Percentiles rank a stretch among this genome's conserved stretches.
Conservation (phyloP, 2,329 filamentous ascomycete genomes). For the Aspergillus glaucus region DNA sequence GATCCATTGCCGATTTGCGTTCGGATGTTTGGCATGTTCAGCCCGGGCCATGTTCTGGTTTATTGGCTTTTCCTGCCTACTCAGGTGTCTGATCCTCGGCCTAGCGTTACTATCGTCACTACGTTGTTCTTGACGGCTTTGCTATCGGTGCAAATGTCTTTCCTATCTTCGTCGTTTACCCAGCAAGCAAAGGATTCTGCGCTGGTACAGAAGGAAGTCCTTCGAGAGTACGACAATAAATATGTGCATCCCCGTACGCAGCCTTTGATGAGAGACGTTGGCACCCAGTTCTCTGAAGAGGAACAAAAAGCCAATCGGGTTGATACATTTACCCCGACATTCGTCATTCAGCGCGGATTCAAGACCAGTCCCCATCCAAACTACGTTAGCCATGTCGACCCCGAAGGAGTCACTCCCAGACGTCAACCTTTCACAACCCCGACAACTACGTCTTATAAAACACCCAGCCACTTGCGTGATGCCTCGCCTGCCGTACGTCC, state of each 20-base stretch:
- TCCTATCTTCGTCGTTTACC: conserved; percentile 66
- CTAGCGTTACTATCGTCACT: conserved; percentile 79
- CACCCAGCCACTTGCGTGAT: conserved; percentile 43
- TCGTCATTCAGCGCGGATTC: conserved; percentile 67
- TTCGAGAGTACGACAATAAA: conserved; percentile 94
- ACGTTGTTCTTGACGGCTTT: conserved; percentile 69
- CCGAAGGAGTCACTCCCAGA: conserved; percentile 46
- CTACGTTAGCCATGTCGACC: conserved; percentile 66
- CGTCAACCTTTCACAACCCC: conserved; percentile 39
- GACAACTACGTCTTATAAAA: conserved; percentile 38
- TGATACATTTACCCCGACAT: conserved; percentile 56
- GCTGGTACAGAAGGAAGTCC: conserved; percentile 82
- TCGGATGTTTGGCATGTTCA: conserved; percentile 81
- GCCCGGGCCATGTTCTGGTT: conserved; percentile 83
- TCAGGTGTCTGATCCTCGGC: conserved; percentile 65
- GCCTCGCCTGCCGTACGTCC: conserved; percentile 38
- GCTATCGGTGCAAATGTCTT: conserved; percentile 68
- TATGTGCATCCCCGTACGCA: conserved; percentile 88
- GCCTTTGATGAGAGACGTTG: conserved; percentile 69
- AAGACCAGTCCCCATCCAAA: conserved; percentile 76
- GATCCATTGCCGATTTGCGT: conserved; percentile 81
- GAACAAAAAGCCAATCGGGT: conserved; percentile 48
- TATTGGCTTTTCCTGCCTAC: conserved; percentile 86
- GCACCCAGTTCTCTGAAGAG: conserved; percentile 63
- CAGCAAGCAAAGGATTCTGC: conserved; percentile 80